A percentile compares a stretch with the other conserved stretches of the same genome.
Conservation (phyloP, 78 protist genomes). For the Chrysochromulina parva region DNA sequence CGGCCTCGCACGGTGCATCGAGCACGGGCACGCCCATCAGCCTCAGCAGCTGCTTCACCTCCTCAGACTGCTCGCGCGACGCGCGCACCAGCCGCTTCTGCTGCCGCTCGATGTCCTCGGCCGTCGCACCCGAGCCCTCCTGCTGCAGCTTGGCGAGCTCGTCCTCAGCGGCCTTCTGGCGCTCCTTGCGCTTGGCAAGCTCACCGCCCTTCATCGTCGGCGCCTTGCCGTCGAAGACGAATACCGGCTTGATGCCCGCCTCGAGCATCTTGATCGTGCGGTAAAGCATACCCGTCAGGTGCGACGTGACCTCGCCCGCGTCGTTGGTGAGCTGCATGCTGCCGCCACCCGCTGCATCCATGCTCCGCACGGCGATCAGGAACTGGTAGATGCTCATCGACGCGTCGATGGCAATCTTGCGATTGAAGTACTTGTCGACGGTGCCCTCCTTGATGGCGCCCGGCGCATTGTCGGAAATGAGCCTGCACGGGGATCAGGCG, state of each 20-base stretch:
- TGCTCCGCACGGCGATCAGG: constrained; percentile 67
- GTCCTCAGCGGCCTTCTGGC: constrained; percentile 77
- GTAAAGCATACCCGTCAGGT: constrained; percentile 85
- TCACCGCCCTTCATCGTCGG: constrained; percentile 92
- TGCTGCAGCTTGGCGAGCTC: constrained; percentile 78
- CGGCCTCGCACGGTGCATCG: constrained; percentile 97
- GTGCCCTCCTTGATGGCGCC: constrained; percentile 62
- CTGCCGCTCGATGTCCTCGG: constrained; percentile 74
- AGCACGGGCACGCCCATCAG: constrained; percentile 97
- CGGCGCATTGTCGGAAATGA: constrained; percentile 86
- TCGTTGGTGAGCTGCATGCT: constrained; percentile 67
- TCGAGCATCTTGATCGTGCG: constrained; percentile 94
- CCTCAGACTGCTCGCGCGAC: constrained; percentile 85
- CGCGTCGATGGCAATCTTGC: constrained; percentile 95
- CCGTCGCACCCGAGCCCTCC: constrained; percentile 56
- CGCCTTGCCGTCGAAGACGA: constrained; percentile 98
- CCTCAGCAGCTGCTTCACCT: constrained; percentile 79
- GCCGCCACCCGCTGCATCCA: constrained; percentile 28
- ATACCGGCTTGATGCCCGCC: constrained; percentile 95
- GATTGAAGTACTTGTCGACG: constrained; percentile 82
- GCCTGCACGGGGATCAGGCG: neutral
- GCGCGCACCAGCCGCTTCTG: constrained; percentile 72
- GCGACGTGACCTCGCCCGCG: constrained; percentile 89
- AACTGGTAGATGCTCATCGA: constrained; percentile 94
- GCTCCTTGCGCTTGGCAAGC: constrained; percentile 85